Evolutionary conservation across 192 early-diverging fungal species (phyloP), one percentile per base, ranked within the genome.

Genomic region (Pilobolus umbonatus): DNA sequence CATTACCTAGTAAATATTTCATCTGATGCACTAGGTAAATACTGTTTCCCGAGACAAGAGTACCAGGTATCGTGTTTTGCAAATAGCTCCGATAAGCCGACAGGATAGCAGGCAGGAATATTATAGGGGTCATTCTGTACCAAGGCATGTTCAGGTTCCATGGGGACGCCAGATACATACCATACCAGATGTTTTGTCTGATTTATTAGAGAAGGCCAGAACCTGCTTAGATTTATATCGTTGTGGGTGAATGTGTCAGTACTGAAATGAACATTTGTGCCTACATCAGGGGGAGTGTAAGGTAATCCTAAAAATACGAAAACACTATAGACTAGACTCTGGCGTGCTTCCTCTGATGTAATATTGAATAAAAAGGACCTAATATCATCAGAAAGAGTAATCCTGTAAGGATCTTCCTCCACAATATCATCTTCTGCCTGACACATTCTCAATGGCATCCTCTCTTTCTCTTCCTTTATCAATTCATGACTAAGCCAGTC

Each of bases 301-400:
- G 78, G 76, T 5, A 83, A 34, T 5, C 76, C 75, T 31, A 78
- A 30, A 40, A 80, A 75, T 10, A 56, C 65, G 52, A 80, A 72
- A 14, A 78, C 60, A n/a, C 74, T 69, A 28, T 80, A 78, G 5
- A 80, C 51, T 39, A 80, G 64, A 25, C 74, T 65, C 14, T 42
- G 55, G 14, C 62, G 49, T 3, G 76, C 73, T 30, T 69, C 69
- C n/a, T 45, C n/a, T 0, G 79, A 68, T 21, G 69, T 68, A 1
- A 80, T 57, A 9, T 67, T 49, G 17, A 74, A 73, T 25, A 83
- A 59, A 6, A 75, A 75, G 0, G 67, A 61, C 5, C 55, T 67
- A 9, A 80, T 67, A 50, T 83, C 81, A 25, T 83, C 76, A 51
- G 80, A 83, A 25, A 83, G 59, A 10, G 74, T 60, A 8, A 80